These are phyloP conservation scores for Talaromyces trachyspermus DNA, from an alignment of 495 filamentous ascomycete genomes.

Conservation along the genomic window DNA sequence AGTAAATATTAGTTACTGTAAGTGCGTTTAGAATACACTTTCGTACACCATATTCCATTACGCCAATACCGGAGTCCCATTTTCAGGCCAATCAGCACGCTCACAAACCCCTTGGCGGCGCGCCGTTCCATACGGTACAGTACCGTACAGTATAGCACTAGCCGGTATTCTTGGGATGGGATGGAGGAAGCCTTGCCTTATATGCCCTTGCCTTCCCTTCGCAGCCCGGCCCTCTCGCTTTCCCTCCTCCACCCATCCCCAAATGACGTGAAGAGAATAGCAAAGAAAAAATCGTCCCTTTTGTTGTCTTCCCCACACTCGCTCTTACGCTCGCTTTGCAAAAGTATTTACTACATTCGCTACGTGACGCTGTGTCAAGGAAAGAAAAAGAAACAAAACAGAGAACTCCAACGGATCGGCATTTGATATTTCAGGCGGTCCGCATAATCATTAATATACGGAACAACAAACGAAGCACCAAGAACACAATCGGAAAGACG, in stretches of 20 bases:
- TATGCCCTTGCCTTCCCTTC: constrained; percentile 8
- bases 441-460: constrained; percentile 5
- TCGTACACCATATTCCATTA: too few relatives aligned
- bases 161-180: too few relatives aligned
- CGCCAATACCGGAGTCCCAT: too few relatives aligned
- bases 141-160: too few relatives aligned
- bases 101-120: too few relatives aligned
- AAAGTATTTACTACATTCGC: constrained; percentile 37
- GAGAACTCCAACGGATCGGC: neutral
- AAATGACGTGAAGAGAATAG: constrained; percentile 12
- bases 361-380: constrained; percentile 19
- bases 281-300: constrained; percentile 4
- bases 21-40: too few relatives aligned
- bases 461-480: constrained; percentile 8
- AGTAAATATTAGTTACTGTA: too few relatives aligned
- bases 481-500: constrained; percentile 8
- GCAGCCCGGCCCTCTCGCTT: constrained; percentile 17
- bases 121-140: too few relatives aligned
- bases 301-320: constrained; percentile 34
- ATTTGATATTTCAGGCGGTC: constrained; percentile 3
- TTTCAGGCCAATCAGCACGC: too few relatives aligned
- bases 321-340: constrained; percentile 42
- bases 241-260: constrained; percentile 16
- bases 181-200: neutral
- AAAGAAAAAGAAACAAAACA: neutral